Conservation (phyloP, 1,284 basidiomycete species). For the Blastosporella zonata region DNA sequence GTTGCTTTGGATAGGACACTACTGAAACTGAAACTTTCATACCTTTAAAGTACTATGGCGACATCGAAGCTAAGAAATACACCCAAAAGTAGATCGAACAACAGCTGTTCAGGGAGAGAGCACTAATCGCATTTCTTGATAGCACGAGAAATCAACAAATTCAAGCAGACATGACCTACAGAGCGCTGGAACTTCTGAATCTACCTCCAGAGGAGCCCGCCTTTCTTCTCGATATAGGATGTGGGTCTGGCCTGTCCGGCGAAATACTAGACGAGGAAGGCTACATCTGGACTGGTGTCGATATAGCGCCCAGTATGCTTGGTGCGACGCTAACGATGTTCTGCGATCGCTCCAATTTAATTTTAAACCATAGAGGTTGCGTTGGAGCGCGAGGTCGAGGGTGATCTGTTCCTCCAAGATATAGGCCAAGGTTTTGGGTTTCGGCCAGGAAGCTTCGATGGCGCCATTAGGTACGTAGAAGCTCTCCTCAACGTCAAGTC, state of each 20-base stretch:
- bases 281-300: conserved; percentile 92
- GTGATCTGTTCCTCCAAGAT: conserved; percentile 90
- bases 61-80: conserved; percentile 94
- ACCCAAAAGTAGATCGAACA: conserved; percentile 73
- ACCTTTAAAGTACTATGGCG: conserved; percentile 85
- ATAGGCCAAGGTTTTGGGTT: conserved; percentile 95
- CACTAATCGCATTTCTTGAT: conserved; percentile 11
- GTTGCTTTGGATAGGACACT: neutral
- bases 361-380: conserved; percentile 72
- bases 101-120: neutral
- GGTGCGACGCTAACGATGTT: conserved; percentile 48
- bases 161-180: conserved; percentile 97
- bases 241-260: conserved; percentile 96
- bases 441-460: conserved; percentile 95
- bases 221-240: conserved; percentile 94
- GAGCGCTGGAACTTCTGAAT: conserved; percentile 89
- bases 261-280: conserved; percentile 96
- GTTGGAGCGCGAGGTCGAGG: conserved; percentile 89
- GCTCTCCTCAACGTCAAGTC: neutral
- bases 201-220: conserved; percentile 76
- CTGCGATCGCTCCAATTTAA: neutral
- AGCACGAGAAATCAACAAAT: conserved; percentile 96
- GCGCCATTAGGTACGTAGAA: conserved; percentile 83
- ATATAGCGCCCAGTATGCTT: conserved; percentile 96
- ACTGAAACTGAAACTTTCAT: conserved; percentile 11